phyloP scores from a whole-genome alignment of 208 protist genomes.

The Zelonia costaricensis region DNA sequence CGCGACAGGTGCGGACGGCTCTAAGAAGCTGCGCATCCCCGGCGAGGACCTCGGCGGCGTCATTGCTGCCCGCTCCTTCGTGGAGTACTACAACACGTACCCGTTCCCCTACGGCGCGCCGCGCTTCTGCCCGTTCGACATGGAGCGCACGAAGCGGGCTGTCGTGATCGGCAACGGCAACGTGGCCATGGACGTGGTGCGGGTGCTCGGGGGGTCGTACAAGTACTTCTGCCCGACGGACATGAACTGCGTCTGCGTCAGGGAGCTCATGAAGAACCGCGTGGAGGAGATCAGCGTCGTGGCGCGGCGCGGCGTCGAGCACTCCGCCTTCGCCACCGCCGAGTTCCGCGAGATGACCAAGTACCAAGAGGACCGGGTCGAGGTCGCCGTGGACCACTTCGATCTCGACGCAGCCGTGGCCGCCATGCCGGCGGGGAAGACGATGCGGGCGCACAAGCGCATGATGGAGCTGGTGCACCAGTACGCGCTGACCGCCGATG shows the following conservation, averaged over 20 bases:
- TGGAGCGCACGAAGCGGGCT: constrained; percentile 42
- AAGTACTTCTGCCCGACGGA: constrained; percentile 90
- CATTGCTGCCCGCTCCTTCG: constrained; percentile 87
- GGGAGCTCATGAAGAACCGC: constrained; percentile 70
- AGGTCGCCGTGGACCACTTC: constrained; percentile 71
- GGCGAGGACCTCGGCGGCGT: constrained; percentile 88
- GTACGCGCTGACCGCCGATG: constrained; percentile 15
- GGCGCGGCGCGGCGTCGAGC: constrained; percentile 85
- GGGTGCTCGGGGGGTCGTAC: constrained; percentile 79
- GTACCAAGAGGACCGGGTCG: constrained; percentile 62
- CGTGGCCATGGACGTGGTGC: constrained; percentile 95
- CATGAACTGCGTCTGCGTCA: constrained; percentile 86
- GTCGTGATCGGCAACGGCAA: constrained; percentile 95
- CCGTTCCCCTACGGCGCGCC: constrained; percentile 85
- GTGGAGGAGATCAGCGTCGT: constrained; percentile 83
- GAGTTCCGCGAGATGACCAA: constrained; percentile 95
- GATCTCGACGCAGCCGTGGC: constrained; percentile 43
- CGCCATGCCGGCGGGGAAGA: constrained; percentile 25
- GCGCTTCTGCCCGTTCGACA: constrained; percentile 73
- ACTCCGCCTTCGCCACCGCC: constrained; percentile 95
- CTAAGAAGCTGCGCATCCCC: constrained; percentile 69
- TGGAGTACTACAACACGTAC: constrained; percentile 97
- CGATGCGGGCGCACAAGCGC: constrained; percentile 70
- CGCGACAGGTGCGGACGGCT: constrained; percentile 86
- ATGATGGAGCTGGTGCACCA: constrained; percentile 83